Evolutionary conservation across 306 rosid species (phyloP), one percentile per base, ranked within the genome.

Genomic region (Boehmeria nivea): DNA sequence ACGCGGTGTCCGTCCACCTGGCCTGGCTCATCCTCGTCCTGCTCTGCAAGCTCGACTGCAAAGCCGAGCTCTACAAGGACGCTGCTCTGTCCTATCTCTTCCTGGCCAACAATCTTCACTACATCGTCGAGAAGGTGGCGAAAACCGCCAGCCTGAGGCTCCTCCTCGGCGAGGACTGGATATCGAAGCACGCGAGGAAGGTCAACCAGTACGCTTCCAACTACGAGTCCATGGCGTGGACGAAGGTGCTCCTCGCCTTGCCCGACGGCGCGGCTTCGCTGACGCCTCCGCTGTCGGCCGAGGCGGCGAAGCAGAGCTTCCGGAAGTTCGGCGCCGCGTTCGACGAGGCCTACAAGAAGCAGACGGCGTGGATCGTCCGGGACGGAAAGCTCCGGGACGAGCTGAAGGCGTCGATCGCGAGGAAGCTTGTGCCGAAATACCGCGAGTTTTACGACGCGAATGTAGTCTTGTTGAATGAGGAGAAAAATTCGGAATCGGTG

Each of bases 11-110:
- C 3, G 49, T 70, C 45, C 73, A 74, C 43, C 31, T 77, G n/a
- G 78, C 81, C 23, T 74, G 83, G 76, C 78, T 81, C 33, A 54
- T 77, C 38, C 50, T 77, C 25, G 78, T 68, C 66, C 87, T 81
- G 26, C 8, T 81, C 27, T 71, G 87, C 67, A 81, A 81, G 60
- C 76, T 77, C 2, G 81, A 81, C 40, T 48, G 25, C 39, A 77
- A 77, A 65, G 81, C 81, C 18, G 67, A 61, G 64, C 46, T 57
- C 7, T 74, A 74, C 71, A 81, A 59, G 55, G 81, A 81, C 59
- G 83, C 51, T 8, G 47, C 83, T 0, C 27, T 81, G 49, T 68
- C 83, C 1, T 77, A 77, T 28, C 74, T 81, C 38, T 77, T 77
- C 69, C 74, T 77, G 4, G 69, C 74, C 39, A 81, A 74, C 68